Evolutionary conservation across 2,329 filamentous ascomycete species (phyloP).

Genomic region (Pseudocercospora fijiensis): DNA sequence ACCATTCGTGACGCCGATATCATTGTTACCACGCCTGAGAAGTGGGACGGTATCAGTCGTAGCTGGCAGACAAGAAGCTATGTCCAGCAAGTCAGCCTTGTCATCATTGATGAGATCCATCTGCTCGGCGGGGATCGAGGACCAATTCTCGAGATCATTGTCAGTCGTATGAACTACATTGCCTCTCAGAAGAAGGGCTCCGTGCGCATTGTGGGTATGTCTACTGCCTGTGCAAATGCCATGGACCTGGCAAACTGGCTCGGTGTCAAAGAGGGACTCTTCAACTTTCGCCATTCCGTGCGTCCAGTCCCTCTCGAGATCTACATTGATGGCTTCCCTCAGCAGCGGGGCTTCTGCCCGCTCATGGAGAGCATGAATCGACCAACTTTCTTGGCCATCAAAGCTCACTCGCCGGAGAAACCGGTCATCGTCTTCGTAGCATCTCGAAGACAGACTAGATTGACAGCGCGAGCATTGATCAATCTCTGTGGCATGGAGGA

Average conservation of each 20-base stretch:
- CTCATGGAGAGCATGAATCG: slow-evolving; percentile 99
- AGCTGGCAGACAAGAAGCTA: slow-evolving; percentile 98
- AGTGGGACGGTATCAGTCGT: slow-evolving; percentile 99
- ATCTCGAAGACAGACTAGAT: slow-evolving; percentile 86
- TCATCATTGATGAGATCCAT: slow-evolving; percentile 99
- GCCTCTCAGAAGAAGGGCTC: slow-evolving; percentile 87
- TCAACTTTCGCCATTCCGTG: slow-evolving; percentile 97
- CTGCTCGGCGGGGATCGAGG: slow-evolving; percentile 93
- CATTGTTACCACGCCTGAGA: slow-evolving; percentile 98
- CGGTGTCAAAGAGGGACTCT: slow-evolving; percentile 88
- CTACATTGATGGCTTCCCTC: slow-evolving; percentile 95
- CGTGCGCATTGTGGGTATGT: slow-evolving; percentile 95
- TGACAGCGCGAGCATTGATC: slow-evolving; percentile 94
- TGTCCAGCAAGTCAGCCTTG: slow-evolving; percentile 87
- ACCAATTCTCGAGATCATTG: slow-evolving; percentile 97
- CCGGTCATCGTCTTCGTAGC: slow-evolving; percentile 98
- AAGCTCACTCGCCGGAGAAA: slow-evolving; percentile 92
- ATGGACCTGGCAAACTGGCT: slow-evolving; percentile 94
- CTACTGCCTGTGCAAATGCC: slow-evolving; percentile 94
- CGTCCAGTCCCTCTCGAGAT: slow-evolving; percentile 93
- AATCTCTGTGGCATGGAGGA: slow-evolving; percentile 99
- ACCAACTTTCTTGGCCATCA: slow-evolving; percentile 93
- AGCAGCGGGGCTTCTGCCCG: slow-evolving; percentile 91
- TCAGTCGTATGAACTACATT: slow-evolving; percentile 93
- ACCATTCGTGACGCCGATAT: slow-evolving; percentile 96